Conservation (phyloP, 2,329 filamentous ascomycete genomes). For the Neonectria neomacrospora region DNA sequence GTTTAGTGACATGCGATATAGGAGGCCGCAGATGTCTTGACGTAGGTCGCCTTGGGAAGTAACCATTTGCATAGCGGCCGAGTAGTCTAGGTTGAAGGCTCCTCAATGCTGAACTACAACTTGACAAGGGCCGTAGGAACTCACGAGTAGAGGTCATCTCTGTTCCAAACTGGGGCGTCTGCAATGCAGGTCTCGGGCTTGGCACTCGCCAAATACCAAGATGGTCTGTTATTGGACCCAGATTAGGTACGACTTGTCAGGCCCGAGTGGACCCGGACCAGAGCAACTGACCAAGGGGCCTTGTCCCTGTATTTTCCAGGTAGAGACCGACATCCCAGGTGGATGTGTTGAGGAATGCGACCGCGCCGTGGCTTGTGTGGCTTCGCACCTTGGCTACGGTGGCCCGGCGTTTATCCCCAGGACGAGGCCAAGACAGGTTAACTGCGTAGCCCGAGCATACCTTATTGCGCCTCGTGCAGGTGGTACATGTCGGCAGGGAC, state of each 20-base stretch:
- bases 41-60: slow-evolving; percentile 15
- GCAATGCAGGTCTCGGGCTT: background rate
- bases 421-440: slow-evolving; percentile 16
- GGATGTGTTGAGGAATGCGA: slow-evolving; percentile 18
- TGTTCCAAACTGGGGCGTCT: slow-evolving; percentile 4
- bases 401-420: slow-evolving; percentile 10
- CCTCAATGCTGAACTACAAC: background rate
- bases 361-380: background rate
- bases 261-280: background rate
- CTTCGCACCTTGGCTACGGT: slow-evolving; percentile 9
- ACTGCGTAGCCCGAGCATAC: slow-evolving; percentile 10
- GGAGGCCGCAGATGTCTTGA: slow-evolving; percentile 18
- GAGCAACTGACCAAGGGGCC: background rate
- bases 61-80: slow-evolving; percentile 13
- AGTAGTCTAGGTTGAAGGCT: background rate
- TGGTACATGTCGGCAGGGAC: slow-evolving; percentile 11
- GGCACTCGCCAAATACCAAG: background rate
- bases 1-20: slow-evolving; percentile 15
- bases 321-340: slow-evolving; percentile 14
- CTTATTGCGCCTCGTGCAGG: slow-evolving; percentile 11
- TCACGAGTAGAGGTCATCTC: slow-evolving; percentile 9
- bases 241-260: background rate
- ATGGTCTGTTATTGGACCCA: background rate
- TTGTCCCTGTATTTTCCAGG: background rate
- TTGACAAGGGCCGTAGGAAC: background rate